phyloP scores from a whole-genome alignment of 202 grass and related monocot genomes.

The Carex arenaria region DNA sequence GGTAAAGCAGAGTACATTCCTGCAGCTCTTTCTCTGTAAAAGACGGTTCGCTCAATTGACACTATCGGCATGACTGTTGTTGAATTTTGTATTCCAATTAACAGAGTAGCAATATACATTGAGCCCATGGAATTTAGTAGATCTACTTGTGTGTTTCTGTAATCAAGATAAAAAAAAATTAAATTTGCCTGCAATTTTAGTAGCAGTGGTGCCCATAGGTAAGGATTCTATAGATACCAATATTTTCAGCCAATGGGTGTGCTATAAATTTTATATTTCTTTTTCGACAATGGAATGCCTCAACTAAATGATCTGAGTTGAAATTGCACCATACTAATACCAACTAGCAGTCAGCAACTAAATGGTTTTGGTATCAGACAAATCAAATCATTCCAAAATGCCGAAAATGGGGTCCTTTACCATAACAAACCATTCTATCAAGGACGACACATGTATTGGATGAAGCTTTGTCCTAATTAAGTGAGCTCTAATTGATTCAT shows the following conservation, averaged over 20 bases:
- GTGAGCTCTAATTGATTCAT: neutral
- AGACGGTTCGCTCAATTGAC: conserved; percentile 66
- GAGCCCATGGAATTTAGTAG: conserved; percentile 73
- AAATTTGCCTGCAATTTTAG: neutral
- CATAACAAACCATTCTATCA: neutral
- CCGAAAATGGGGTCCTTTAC: neutral
- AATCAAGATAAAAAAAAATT: neutral
- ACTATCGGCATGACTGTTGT: conserved; percentile 74
- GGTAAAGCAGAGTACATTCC: conserved; percentile 90
- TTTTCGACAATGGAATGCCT: neutral
- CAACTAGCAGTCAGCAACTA: neutral
- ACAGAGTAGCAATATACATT: conserved; percentile 75
- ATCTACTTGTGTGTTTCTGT: conserved; percentile 42
- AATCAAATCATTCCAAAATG: neutral
- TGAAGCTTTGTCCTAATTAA: neutral
- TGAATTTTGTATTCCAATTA: conserved; percentile 49
- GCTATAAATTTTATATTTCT: neutral
- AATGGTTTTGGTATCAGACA: neutral
- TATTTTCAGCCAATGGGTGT: neutral
- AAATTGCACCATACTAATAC: too few relatives aligned
- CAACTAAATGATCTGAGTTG: neutral
- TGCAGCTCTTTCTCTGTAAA: conserved; percentile 86
- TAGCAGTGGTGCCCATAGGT: neutral
- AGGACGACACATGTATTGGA: neutral
- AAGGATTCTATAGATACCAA: neutral